Conservation (phyloP, 2,329 filamentous ascomycete genomes). For the Ascosphaera aggregata region DNA sequence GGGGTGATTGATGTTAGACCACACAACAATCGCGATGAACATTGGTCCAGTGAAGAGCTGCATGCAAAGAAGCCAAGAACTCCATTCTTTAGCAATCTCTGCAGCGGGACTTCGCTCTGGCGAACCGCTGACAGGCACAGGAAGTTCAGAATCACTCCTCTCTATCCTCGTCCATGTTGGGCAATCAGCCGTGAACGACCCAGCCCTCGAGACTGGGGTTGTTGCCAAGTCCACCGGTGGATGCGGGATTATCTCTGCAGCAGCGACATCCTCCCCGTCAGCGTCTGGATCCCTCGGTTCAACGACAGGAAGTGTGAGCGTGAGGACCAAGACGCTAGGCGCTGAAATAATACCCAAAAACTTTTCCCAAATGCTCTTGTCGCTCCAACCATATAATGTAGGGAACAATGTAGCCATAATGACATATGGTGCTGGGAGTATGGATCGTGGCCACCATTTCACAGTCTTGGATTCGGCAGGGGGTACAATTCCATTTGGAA, state of each 20-base stretch:
- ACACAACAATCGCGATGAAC: conserved; percentile 57
- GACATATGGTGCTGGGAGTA: conserved; percentile 48
- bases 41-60: conserved; percentile 75
- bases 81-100: conserved; percentile 39
- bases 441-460: conserved; percentile 58
- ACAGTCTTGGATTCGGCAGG: conserved; percentile 20
- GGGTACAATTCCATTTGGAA: conserved; percentile 1
- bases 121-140: conserved; percentile 13
- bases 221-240: neutral
- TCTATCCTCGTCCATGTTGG: neutral
- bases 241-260: neutral
- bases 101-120: conserved; percentile 14
- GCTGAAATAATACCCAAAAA: conserved; percentile 59
- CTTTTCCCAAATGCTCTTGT: conserved; percentile 70
- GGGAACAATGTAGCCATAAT: conserved; percentile 62
- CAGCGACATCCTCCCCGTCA: conserved; percentile 3
- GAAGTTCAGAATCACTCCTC: conserved; percentile 17
- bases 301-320: conserved; percentile 76
- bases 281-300: conserved; percentile 38
- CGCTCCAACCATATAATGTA: conserved; percentile 57
- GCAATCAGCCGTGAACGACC: neutral
- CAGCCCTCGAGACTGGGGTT: neutral
- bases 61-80: conserved; percentile 66
- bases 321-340: conserved; percentile 76
- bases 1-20: conserved; percentile 31